phyloP scores from a whole-genome alignment of 495 filamentous ascomycete species.

The Xylaria longipes region DNA sequence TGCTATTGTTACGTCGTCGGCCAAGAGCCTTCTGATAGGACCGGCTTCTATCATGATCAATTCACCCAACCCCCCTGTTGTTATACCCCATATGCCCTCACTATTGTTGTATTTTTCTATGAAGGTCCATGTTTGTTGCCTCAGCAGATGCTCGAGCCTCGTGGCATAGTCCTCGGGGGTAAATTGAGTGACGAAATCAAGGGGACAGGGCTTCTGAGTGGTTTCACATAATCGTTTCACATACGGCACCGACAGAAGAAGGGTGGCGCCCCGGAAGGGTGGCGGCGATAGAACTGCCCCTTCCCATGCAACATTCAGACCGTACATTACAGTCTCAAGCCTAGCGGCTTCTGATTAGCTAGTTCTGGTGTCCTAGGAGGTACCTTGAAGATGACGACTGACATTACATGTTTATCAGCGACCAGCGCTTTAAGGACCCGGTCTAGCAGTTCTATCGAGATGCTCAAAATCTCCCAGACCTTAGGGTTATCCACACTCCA shows the following conservation, averaged over 20 bases:
- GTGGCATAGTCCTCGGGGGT: not conserved
- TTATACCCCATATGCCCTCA: not conserved
- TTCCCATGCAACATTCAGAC: not conserved
- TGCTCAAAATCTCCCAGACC: constrained; percentile 2
- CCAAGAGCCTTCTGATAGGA: not conserved
- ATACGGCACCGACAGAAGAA: not conserved
- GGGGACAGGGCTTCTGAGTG: not conserved
- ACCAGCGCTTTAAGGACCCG: constrained; percentile 3
- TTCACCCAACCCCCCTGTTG: not conserved
- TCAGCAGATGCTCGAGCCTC: constrained; percentile 1
- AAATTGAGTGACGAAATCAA: not conserved
- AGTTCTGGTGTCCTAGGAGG: not conserved
- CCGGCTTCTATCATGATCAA: not conserved
- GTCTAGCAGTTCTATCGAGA: constrained; percentile 18
- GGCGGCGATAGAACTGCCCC: not conserved
- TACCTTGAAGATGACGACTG: not conserved
- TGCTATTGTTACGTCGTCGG: not conserved
- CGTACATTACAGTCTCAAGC: constrained; percentile 3
- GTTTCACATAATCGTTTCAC: not conserved
- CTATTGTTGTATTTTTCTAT: not conserved
- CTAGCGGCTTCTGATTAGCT: not conserved
- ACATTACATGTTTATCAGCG: constrained; percentile 14
- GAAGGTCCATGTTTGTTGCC: not conserved
- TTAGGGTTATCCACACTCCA: constrained; percentile 19
- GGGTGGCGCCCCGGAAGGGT: not conserved